Evolutionary conservation across 495 filamentous ascomycete species (phyloP).

Genomic region (Letharia lupina): DNA sequence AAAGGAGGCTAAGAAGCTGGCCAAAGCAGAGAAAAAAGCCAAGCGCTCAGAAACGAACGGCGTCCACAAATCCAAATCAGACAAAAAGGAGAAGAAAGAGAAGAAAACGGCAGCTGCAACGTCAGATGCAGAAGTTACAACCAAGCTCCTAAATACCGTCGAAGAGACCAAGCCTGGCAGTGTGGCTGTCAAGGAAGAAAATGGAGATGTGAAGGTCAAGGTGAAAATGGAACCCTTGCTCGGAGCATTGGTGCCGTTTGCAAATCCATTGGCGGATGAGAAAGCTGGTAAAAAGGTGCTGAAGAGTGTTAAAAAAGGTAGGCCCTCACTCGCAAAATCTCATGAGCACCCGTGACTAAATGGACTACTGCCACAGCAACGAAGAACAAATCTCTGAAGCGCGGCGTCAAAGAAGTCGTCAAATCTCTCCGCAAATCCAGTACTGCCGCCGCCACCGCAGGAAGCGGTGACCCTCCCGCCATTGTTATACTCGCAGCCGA

Average conservation of each 20-base stretch:
- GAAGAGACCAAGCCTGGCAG: constrained; percentile 38
- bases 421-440: constrained; percentile 87
- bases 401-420: constrained; percentile 96
- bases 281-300: constrained; percentile 88
- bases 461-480: constrained; percentile 46
- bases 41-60: constrained; percentile 70
- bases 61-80: constrained; percentile 48
- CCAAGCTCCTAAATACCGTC: constrained; percentile 34
- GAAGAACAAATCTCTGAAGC: constrained; percentile 89
- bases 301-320: constrained; percentile 91
- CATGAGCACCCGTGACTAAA: neutral
- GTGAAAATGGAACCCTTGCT: constrained; percentile 40
- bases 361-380: constrained; percentile 7
- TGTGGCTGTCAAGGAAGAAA: constrained; percentile 46
- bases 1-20: constrained; percentile 49
- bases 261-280: constrained; percentile 80
- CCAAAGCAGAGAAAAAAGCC: constrained; percentile 69
- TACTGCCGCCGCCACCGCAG: constrained; percentile 39
- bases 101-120: constrained; percentile 39
- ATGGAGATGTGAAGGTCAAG: constrained; percentile 43
- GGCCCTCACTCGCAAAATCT: constrained; percentile 19
- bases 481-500: constrained; percentile 91
- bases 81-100: constrained; percentile 44
- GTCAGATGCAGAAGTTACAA: constrained; percentile 45
- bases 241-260: constrained; percentile 85